Evolutionary conservation across 441 rosid species (phyloP).

Genomic region (Adansonia gregorii): DNA sequence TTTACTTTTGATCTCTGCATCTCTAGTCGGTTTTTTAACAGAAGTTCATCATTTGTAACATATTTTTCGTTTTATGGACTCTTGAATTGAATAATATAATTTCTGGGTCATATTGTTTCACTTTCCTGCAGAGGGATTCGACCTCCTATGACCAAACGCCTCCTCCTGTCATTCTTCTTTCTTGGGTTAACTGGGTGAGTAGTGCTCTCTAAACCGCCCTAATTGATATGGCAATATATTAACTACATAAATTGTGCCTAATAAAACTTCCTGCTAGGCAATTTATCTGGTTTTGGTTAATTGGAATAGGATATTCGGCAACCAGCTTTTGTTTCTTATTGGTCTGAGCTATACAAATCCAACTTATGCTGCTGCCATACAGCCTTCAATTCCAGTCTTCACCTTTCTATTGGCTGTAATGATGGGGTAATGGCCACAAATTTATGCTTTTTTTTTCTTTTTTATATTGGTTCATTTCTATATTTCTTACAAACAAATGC

Average conservation of each 20-base stretch:
- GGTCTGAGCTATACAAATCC: conserved; percentile 98
- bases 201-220: not conserved
- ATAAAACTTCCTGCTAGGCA: conserved; percentile 22
- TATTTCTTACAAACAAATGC: conserved; percentile 1
- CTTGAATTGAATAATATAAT: conserved; percentile 9
- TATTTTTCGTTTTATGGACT: conserved; percentile 6
- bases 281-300: conserved; percentile 26
- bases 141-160: conserved; percentile 70
- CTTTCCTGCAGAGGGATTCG: conserved; percentile 63
- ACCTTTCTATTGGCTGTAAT: conserved; percentile 88
- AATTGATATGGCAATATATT: not conserved
- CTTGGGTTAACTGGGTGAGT: conserved; percentile 90
- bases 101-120: conserved; percentile 16
- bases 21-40: not conserved
- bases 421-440: conserved; percentile 74
- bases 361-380: conserved; percentile 97
- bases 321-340: conserved; percentile 90
- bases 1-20: not conserved
- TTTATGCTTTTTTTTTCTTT: conserved; percentile 12
- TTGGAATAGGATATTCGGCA: conserved; percentile 86
- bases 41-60: not conserved
- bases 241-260: conserved; percentile 7
- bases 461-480: conserved; percentile 1
- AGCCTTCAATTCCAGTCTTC: conserved; percentile 96
- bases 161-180: conserved; percentile 78